These are phyloP conservation scores for Fusarium neocosmosporiellum DNA, from an alignment of 2,329 filamentous ascomycete genomes.

Conservation along the genomic window DNA sequence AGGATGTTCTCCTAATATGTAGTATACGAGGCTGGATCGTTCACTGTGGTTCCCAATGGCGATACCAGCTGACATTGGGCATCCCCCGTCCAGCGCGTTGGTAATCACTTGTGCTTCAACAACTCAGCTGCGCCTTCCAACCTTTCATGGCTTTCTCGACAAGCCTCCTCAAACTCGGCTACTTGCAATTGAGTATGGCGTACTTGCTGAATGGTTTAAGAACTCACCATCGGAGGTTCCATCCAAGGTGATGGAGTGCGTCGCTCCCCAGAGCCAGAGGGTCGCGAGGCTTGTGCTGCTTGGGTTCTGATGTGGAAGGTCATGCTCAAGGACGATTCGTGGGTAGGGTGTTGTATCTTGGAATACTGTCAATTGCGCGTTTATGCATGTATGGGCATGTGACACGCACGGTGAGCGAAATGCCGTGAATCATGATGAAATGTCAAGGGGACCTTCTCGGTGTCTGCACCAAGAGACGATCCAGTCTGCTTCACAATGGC, in stretches of 20 bases:
- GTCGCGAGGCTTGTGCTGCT: slow-evolving; percentile 23
- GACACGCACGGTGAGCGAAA: slow-evolving; percentile 16
- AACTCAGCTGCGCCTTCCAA: slow-evolving; percentile 16
- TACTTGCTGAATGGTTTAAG: not conserved
- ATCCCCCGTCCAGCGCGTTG: not conserved
- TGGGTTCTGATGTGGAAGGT: slow-evolving; percentile 21
- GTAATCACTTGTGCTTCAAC: slow-evolving; percentile 10
- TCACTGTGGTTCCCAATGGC: not conserved
- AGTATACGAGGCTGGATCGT: not conserved
- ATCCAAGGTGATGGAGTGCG: slow-evolving; percentile 33
- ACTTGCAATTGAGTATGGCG: not conserved
- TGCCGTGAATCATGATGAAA: slow-evolving; percentile 18
- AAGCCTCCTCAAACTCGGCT: slow-evolving; percentile 16
- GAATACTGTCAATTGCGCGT: not conserved
- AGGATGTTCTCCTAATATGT: not conserved
- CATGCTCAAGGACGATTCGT: slow-evolving; percentile 15
- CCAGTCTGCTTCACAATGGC: slow-evolving; percentile 7
- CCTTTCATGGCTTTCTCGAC: slow-evolving; percentile 16
- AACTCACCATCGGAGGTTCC: slow-evolving; percentile 28
- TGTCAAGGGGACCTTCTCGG: slow-evolving; percentile 7
- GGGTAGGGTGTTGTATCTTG: slow-evolving; percentile 16
- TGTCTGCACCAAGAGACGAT: slow-evolving; percentile 3
- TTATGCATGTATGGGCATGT: not conserved
- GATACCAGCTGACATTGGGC: not conserved
- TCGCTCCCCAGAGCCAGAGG: slow-evolving; percentile 35